Base-by-base conservation (phyloP, 2,329 filamentous ascomycete species). In the Cladosporium phlei region DNA sequence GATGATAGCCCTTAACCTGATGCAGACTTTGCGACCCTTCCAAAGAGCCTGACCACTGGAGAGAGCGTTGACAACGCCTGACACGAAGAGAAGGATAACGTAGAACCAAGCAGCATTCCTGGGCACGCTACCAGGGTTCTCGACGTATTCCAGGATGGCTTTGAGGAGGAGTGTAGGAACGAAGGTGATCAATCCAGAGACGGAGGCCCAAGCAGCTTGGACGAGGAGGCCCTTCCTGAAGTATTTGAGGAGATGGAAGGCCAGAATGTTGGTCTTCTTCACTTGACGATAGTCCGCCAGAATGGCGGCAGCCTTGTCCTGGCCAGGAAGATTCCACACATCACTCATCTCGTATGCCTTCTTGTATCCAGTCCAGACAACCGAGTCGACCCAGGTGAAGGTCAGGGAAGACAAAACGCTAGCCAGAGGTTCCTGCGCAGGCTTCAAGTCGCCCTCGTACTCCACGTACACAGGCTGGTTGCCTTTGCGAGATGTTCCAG, bases 31-130 rank as follows among this genome's bases (percentile, higher is more conserved):
- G 47, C 93, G 85, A 12, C 93, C 93, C 49, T 95, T 85, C 86
- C 88, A 98, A 0, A 98, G 75, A 7, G 88, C 87, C 65, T 93
- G 86, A 16, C 86, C 87, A 66, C 93, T 88, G 24, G 83, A 83
- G 17, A 95, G 74, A 4, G 91, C 93, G 49, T 89, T 86, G 19
- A 93, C 70, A 30, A 86, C 76, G 49, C 93, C 89, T 6, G 90
- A 85, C 30, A 89, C 75, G 30, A 95, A 91, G 6, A 98, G 79
- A 2, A 95, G 75, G 37, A 95, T 88, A 37, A 97, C 93, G 59
- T 91, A 95, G 40, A 98, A 81, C 93, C 93, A 98, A 17, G 95
- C 83, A 14, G 95, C 89, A 63, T 93, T 97, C 39, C 77, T 70
- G 0, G 93, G 90, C 1, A 85, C 85, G 3, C 75, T 72, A 1